Evolutionary conservation across 371 early-diverging fungal species (phyloP), one percentile per base, ranked within the genome.

Genomic region (Vittaforma corneae): DNA sequence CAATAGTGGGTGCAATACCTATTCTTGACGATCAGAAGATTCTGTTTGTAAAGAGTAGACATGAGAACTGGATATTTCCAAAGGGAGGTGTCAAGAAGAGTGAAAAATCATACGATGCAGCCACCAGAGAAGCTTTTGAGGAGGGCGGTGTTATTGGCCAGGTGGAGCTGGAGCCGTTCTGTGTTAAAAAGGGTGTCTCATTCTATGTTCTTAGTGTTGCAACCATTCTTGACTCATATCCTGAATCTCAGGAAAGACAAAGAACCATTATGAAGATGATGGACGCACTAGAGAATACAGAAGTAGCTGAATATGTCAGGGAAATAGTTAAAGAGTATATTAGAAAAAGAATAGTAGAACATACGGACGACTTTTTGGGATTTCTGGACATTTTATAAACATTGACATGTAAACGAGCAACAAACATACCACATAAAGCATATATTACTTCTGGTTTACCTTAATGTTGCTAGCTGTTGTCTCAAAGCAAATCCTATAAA

Each of bases 101-200:
- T 3, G 78, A 78, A 53, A 59, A 18, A 14, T 35, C 35, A 20
- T 48, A 48, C 58, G 56, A 70, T 14, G 58, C 75, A 35, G 78
- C 78, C 24, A 44, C 51, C 53, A 68, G 73, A 66, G 78, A 78
- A 40, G 66, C 76, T 0, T 0, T 65, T 11, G 78, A 78, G 61
- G 78, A 78, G 50, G 40, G 46, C 3, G 78, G 78, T 26, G 9
- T 62, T 6, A 62, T 59, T 44, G 76, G 78, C 2, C 46, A 34
- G 9, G 46, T 72, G 30, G 18, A 22, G n/a, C 16, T 1, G 3
- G 11, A 34, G 26, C 2, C 6, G 16, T 24, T 6, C 24, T 9
- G 9, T 50, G 6, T 6, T 24, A 18, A 11, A 9, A 24, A 32
- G 14, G 24, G 24, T 6, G 32, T 6, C 9, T 11, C 9, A 32